Evolutionary conservation across 139 green algal genomes (phyloP).

Genomic region (Pseudopediastrum boryanum): DNA sequence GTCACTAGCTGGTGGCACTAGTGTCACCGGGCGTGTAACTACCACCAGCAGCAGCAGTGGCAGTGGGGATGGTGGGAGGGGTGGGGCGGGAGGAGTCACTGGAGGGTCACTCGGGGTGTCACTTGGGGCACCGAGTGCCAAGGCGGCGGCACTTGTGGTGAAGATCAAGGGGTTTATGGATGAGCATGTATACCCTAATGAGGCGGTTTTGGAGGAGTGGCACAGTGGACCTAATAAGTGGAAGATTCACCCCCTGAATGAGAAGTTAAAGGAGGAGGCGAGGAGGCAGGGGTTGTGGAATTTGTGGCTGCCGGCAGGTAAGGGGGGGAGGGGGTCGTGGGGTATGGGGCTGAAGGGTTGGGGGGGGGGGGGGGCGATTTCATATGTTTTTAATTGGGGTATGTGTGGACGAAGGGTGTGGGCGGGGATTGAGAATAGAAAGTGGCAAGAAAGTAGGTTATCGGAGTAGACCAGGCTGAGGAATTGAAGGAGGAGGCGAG

Average conservation of each 20-base stretch:
- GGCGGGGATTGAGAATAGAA: too few species aligned
- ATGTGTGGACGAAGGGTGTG: too few species aligned
- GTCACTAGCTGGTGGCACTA: conserved; percentile 2
- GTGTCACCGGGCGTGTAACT: background rate
- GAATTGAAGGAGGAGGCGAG: conserved; percentile 82
- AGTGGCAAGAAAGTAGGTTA: too few species aligned
- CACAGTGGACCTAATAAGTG: conserved; percentile 52
- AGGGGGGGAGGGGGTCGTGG: too few species aligned
- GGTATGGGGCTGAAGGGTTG: too few species aligned
- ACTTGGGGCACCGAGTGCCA: conserved; percentile 24
- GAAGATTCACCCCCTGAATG: conserved; percentile 78
- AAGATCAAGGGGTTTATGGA: conserved; percentile 80
- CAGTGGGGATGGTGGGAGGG: too few species aligned
- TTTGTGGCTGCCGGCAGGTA: conserved; percentile 88
- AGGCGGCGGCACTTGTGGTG: conserved; percentile 49
- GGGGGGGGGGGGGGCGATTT: too few species aligned
- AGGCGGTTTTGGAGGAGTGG: conserved; percentile 59
- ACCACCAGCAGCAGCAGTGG: conserved; percentile 16
- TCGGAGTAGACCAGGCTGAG: conserved; percentile 80
- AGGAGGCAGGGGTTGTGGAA: conserved; percentile 92
- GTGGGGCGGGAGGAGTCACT: too few species aligned
- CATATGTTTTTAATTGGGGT: too few species aligned
- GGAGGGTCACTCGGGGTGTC: too few species aligned
- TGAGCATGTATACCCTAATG: conserved; percentile 77
- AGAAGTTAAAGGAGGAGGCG: conserved; percentile 85